Evolutionary conservation across 805 yeast genomes (phyloP).

Genomic region (Brettanomyces naardenensis): DNA sequence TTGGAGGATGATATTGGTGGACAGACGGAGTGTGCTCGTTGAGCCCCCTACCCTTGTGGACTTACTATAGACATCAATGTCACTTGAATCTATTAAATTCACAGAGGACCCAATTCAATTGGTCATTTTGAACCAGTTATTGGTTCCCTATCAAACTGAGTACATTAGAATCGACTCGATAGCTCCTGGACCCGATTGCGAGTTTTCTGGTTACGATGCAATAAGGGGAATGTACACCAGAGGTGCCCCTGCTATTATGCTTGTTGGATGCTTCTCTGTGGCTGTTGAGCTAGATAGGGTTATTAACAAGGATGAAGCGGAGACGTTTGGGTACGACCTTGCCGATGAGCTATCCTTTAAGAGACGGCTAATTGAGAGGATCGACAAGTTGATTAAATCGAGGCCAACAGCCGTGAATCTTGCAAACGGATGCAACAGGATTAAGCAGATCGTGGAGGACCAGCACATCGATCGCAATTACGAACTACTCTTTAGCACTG

Average conservation of each 20-base stretch:
- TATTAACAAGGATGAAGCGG: conserved; percentile 17
- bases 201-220: conserved; percentile 67
- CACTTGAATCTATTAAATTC: conserved; percentile 64
- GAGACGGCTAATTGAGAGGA: conserved; percentile 32
- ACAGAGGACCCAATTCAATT: conserved; percentile 39
- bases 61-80: no score
- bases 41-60: no score
- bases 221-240: conserved; percentile 89
- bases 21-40: no score
- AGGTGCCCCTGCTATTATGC: conserved; percentile 98
- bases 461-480: conserved; percentile 13
- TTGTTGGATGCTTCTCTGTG: conserved; percentile 81
- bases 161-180: conserved; percentile 57
- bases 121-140: conserved; percentile 69
- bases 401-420: conserved; percentile 96
- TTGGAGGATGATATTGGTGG: no score
- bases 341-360: conserved; percentile 24
- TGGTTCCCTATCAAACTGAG: conserved; percentile 70
- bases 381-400: conserved; percentile 63
- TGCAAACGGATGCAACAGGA: conserved; percentile 58
- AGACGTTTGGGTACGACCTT: conserved; percentile 20
- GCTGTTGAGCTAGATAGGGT: conserved; percentile 54
- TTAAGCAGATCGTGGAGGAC: conserved; percentile 25
- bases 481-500: conserved; percentile 19
- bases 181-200: conserved; percentile 52